phyloP scores from a whole-genome alignment of 208 protist species.

The Acanthamoeba royreba region DNA sequence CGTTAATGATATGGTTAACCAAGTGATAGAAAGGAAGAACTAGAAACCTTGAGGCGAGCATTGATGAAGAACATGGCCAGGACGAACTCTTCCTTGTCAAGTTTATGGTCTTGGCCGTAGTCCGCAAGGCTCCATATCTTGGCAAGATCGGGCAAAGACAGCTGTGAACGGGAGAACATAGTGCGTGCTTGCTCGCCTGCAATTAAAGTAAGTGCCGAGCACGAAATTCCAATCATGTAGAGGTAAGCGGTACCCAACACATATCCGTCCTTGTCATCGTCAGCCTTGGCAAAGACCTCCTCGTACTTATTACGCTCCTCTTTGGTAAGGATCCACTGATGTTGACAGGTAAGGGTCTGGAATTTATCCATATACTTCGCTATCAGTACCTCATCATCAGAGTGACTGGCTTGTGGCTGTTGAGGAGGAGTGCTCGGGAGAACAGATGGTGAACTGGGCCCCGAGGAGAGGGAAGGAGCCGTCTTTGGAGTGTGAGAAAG shows the following conservation, averaged over 20 bases:
- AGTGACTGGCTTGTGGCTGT: no score
- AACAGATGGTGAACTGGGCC: no score
- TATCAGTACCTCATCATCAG: no score
- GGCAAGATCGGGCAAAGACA: neutral
- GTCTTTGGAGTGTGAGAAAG: neutral
- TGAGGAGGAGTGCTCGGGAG: no score
- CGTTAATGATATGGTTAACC: neutral
- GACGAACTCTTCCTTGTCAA: slow-evolving; percentile 10
- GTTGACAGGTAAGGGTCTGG: neutral
- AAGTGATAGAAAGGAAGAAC: no score
- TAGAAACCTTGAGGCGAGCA: slow-evolving; percentile 40
- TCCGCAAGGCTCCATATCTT: slow-evolving; percentile 32
- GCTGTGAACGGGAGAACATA: neutral
- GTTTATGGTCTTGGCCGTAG: neutral
- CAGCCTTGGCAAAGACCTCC: slow-evolving; percentile 1
- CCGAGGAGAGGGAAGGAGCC: no score
- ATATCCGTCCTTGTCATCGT: neutral
- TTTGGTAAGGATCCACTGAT: neutral
- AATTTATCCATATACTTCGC: no score
- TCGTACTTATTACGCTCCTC: neutral
- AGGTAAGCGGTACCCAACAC: neutral
- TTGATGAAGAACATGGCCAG: slow-evolving; percentile 45
- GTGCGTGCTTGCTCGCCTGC: neutral
- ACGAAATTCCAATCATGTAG: neutral
- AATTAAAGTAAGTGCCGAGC: neutral